These are phyloP conservation scores for Penicillium subrubescens DNA, from an alignment of 495 filamentous ascomycete genomes.

Conservation along the genomic window DNA sequence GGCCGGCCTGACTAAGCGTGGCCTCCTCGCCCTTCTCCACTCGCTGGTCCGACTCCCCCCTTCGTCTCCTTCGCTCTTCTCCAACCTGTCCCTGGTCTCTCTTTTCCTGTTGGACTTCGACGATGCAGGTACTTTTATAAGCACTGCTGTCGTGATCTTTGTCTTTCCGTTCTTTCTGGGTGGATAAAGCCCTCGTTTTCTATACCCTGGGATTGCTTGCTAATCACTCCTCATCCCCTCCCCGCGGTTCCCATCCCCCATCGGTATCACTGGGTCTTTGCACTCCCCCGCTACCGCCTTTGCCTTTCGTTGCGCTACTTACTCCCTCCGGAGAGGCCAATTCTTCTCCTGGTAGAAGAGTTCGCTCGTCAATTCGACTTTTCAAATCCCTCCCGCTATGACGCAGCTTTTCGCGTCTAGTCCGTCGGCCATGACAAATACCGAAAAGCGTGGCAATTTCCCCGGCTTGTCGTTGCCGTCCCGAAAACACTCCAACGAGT, in stretches of 20 bases:
- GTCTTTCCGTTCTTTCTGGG: slow-evolving; percentile 24
- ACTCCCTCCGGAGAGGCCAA: not conserved
- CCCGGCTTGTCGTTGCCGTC: slow-evolving; percentile 46
- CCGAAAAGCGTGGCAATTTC: slow-evolving; percentile 52
- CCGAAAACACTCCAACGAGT: slow-evolving; percentile 53
- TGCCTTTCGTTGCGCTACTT: slow-evolving; percentile 17
- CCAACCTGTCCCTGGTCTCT: slow-evolving; percentile 19
- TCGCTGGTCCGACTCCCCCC: slow-evolving; percentile 24
- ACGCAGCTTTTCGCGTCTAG: slow-evolving; percentile 51
- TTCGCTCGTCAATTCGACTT: slow-evolving; percentile 1
- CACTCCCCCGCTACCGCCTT: slow-evolving; percentile 10
- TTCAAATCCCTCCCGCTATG: slow-evolving; percentile 31
- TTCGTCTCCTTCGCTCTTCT: slow-evolving; percentile 14
- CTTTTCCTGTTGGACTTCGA: slow-evolving; percentile 6
- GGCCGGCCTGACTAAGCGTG: slow-evolving; percentile 23
- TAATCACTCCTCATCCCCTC: slow-evolving; percentile 13
- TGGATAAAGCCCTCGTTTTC: slow-evolving; percentile 24
- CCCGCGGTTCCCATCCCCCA: slow-evolving; percentile 21
- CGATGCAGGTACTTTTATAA: slow-evolving; percentile 28
- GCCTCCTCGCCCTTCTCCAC: slow-evolving; percentile 31
- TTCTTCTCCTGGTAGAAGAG: slow-evolving; percentile 6
- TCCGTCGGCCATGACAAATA: slow-evolving; percentile 42
- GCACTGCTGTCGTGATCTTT: slow-evolving; percentile 13
- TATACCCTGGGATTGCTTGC: slow-evolving; percentile 11
- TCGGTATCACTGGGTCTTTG: slow-evolving; percentile 16